Base-by-base conservation (phyloP, 2,329 filamentous ascomycete species). In the Piedraia hortae region DNA sequence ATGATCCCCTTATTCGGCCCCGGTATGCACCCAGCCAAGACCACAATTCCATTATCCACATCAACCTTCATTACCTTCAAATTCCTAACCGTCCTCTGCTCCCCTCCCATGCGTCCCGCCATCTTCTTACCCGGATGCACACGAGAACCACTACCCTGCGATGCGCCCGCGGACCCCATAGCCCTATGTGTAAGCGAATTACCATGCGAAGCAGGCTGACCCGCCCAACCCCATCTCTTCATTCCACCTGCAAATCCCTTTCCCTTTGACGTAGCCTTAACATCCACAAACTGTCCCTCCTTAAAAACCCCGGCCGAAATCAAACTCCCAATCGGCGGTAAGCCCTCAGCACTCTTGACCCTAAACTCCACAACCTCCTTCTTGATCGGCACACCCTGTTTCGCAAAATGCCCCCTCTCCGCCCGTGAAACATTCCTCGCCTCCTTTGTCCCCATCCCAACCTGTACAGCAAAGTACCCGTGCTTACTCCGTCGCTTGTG, bases 61-160 rank as follows among this genome's bases (percentile, higher is more conserved):
- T 93, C 78, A 15, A 90, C 69, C 54, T 77, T 69, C 43, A 97
- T 51, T 23, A 97, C 66, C 48, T 70, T 73, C 35, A 93, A 52
- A 48, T 89, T 91, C 57, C 91, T 80, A 26, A 85, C 59, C 21
- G 85, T 97, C 25, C 78, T 72, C 34, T 63, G 65, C 46, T 89
- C 62, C 32, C 71, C 73, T 31, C 85, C 85, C 85, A 97, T 93
- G 27, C 75, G 65, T 24, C 85, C 85, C 3, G 85, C 65, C 85
- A 97, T 97, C 52, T 78, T 85, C 63, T 97, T 97, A 28, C 85
- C 85, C 0, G 85, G 85, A 41, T 78, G 54, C 12, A 97, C 82
- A 48, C 85, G 65, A 30, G 75, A 88, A 50, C 85, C 85, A 42
- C 72, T 68, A 32, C 85, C 85, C 49, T 97, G 85, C 35, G 71